Base-by-base conservation (phyloP, 2,329 filamentous ascomycete genomes). In the Phaeomoniella chlamydospora region DNA sequence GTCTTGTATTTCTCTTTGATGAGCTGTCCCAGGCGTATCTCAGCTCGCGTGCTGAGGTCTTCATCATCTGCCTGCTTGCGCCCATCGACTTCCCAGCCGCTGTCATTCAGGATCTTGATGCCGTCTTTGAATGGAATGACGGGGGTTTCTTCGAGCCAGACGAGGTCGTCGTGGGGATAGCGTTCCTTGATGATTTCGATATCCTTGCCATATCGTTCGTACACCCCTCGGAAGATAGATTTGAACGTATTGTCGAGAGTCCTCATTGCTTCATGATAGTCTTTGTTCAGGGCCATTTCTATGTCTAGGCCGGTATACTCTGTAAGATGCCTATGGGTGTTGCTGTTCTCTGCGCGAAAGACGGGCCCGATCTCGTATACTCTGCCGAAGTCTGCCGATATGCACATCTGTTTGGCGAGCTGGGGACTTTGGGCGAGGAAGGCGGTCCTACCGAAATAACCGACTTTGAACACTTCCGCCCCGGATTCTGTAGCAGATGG, bases 361-460 rank as follows among this genome's bases (percentile, higher is more conserved):
- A 90, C 82, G 2, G 79, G 73, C 4, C 79, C 79, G 42, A 84
- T 72, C 52, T 90, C 83, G 48, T 82, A 88, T 3, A 88, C 83
- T 34, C 74, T 73, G 36, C 75, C 74, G 51, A 88, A 83, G 52
- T 88, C 83, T 18, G 81, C 77, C 5, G 81, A 79, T 15, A 88
- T 80, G 39, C 72, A 70, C 77, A 86, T 82, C 54, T 90, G 83
- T 61, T 90, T 90, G 36, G 80, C 77, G 40, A 90, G 57, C 54
- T 90, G 83, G 3, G 83, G 83, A 42, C 80, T 86, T 58, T 88
- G 83, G 0, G 83, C 83, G 11, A 90, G 60, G 60, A 85, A 88
- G 3, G 81, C 83, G 9, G 71, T 74, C 34, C 82, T 72, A 13
- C 74, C 80, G 58, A 88, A 88, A 58, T 90, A 88, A 49, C 86